phyloP scores from a whole-genome alignment of 148 eudicot genomes.

The Euryodendron excelsum region DNA sequence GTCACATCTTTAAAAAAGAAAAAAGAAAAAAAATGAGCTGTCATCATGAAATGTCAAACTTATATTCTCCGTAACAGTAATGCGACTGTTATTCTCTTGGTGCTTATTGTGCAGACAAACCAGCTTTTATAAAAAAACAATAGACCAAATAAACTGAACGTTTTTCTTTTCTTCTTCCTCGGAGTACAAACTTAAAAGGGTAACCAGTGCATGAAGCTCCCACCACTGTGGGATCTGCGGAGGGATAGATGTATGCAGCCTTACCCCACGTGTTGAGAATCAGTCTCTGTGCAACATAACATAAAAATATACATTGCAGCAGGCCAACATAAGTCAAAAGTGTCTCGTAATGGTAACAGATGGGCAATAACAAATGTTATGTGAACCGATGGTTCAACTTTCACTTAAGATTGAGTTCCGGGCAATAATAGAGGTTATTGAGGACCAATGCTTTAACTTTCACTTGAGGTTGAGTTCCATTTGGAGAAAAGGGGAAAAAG shows the following conservation, averaged over 20 bases:
- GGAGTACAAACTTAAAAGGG: not conserved
- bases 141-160: not conserved
- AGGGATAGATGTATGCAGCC: no score
- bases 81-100: not conserved
- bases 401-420: not conserved
- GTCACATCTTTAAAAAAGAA: not conserved
- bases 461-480: not conserved
- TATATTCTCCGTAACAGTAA: not conserved
- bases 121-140: not conserved
- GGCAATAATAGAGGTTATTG: no score
- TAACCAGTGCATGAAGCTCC: not conserved
- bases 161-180: not conserved
- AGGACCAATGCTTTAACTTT: not conserved
- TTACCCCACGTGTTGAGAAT: no score
- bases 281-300: not conserved
- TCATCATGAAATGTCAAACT: not conserved
- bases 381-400: not conserved
- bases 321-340: not conserved
- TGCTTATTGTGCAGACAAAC: not conserved
- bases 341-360: not conserved
- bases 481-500: not conserved
- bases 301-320: not conserved
- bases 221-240: no score
- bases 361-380: not conserved
- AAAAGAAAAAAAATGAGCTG: not conserved